Evolutionary conservation across 495 filamentous ascomycete genomes (phyloP), one percentile per base, ranked within the genome.

Genomic region (Penicillium coprophilum): DNA sequence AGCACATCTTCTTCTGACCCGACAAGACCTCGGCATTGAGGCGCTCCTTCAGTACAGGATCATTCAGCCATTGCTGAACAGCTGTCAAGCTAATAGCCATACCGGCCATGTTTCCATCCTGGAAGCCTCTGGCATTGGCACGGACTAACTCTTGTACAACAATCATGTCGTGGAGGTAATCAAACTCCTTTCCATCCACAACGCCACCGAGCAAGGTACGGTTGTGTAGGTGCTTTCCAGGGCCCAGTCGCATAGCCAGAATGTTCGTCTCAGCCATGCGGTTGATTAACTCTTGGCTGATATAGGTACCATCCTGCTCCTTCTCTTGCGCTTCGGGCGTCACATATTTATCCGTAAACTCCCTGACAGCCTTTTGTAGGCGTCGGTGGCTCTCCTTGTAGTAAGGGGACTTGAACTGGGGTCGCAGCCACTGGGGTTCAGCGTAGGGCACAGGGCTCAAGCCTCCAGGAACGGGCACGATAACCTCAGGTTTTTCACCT

Each of bases 81-180:
- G 89, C 90, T 0, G 90, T 91, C 48, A 96, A 76, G 59, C 85
- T 85, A 60, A 96, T 96, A 36, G 85, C 81, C 89, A 94, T 91
- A 47, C 90, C 90, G 12, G 88, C 86, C 80, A 83, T 80, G 57
- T 82, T 82, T 6, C 80, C 81, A 63, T 85, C 82, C 52, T 79
- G 73, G 62, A 81, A 85, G 67, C 86, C 89, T 60, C 89, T 75
- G 39, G 85, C 85, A 66, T 86, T 89, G 20, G 81, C 70, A 56
- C 90, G 82, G 11, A 81, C 80, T 61, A 87, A 70, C 71, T 96
- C 90, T 73, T 96, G 91, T 24, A 78, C 72, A 13, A 87, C 75
- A 58, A 94, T 83, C 66, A 94, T 67, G 70, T 93, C 90, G 72
- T 93, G 89, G 69, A 96, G 87, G 70, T 92, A 91, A 69, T 96